Percentiles rank a stretch among this genome's conserved stretches.
These are phyloP conservation scores for Austroboletus niveus DNA, from an alignment of 1,284 basidiomycete species.

Conservation along the genomic window DNA sequence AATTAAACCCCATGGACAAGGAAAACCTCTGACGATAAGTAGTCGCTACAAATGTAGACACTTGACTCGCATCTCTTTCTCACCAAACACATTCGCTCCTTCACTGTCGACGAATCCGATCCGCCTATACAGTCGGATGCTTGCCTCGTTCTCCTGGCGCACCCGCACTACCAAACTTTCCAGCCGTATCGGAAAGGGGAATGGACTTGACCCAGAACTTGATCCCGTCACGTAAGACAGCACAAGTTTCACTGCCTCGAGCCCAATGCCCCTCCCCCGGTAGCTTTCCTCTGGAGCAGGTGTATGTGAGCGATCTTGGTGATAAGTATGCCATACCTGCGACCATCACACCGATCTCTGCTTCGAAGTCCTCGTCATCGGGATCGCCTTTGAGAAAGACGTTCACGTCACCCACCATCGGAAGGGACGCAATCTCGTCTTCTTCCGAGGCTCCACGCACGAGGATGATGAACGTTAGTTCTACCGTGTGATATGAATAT, in stretches of 20 bases:
- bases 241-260: constrained; percentile 65
- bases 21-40: constrained; percentile 14
- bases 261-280: constrained; percentile 65
- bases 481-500: constrained; percentile 35
- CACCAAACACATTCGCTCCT: constrained; percentile 45
- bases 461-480: constrained; percentile 91
- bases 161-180: constrained; percentile 55
- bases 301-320: neutral
- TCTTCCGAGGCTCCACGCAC: constrained; percentile 33
- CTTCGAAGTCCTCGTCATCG: constrained; percentile 48
- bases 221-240: constrained; percentile 56
- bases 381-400: constrained; percentile 72
- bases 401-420: constrained; percentile 93
- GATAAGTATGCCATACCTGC: constrained; percentile 45
- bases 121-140: constrained; percentile 45
- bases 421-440: constrained; percentile 43
- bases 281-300: constrained; percentile 51
- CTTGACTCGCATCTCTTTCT: constrained; percentile 44
- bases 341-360: constrained; percentile 83
- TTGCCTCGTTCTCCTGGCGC: constrained; percentile 49
- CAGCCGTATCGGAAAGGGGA: constrained; percentile 37
- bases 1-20: too few relatives aligned
- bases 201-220: constrained; percentile 7
- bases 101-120: constrained; percentile 49
- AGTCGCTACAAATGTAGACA: neutral